Percentiles rank a stretch among this genome's conserved stretches.
phyloP scores from a whole-genome alignment of 371 early-diverging fungal genomes.

The Actinomortierella wolfii region DNA sequence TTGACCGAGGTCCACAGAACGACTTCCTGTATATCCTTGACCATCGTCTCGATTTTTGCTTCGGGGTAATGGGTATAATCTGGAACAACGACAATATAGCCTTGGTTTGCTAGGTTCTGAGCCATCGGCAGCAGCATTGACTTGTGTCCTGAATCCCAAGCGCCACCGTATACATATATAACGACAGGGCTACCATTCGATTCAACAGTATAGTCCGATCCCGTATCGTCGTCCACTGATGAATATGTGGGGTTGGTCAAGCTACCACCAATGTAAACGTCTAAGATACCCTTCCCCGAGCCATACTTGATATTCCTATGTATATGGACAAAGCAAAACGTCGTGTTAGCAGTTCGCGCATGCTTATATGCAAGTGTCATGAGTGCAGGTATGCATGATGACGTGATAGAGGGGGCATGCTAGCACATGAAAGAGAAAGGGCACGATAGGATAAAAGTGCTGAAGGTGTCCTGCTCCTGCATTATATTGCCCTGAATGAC shows the following conservation, averaged over 20 bases:
- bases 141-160: conserved; percentile 47
- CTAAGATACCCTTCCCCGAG: conserved; percentile 22
- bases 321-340: not conserved
- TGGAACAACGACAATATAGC: conserved; percentile 48
- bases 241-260: not conserved
- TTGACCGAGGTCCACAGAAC: conserved; percentile 43
- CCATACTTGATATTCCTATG: conserved; percentile 36
- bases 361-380: no score
- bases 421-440: not conserved
- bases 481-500: no score
- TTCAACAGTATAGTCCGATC: conserved; percentile 41
- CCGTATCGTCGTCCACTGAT: conserved; percentile 1
- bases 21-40: conserved; percentile 44
- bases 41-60: conserved; percentile 49
- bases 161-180: conserved; percentile 40
- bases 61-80: conserved; percentile 43
- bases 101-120: conserved; percentile 49
- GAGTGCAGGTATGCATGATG: no score
- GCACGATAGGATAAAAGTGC: not conserved
- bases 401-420: no score
- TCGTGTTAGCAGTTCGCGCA: no score
- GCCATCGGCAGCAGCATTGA: conserved; percentile 50
- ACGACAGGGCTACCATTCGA: conserved; percentile 35
- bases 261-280: conserved; percentile 27
- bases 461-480: no score